These are phyloP conservation scores for Citrus inodora DNA, from an alignment of 345 rosid species.

Conservation along the genomic window DNA sequence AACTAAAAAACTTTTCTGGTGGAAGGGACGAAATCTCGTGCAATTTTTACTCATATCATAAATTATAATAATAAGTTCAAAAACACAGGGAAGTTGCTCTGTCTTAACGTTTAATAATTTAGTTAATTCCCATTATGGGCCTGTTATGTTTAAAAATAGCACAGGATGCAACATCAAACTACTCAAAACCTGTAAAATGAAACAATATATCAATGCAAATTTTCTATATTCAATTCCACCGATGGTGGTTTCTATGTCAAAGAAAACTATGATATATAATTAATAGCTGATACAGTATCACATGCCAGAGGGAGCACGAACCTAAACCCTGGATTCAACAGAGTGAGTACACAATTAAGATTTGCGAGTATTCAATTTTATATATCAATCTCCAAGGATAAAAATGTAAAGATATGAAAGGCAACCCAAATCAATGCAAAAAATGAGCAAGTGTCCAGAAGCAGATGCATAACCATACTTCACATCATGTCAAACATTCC, in stretches of 20 bases:
- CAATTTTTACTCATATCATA: not conserved
- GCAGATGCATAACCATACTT: not conserved
- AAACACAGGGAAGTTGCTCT: not conserved
- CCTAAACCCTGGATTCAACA: not conserved
- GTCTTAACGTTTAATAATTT: not conserved
- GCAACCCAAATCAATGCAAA: too few species aligned
- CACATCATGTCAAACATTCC: not conserved
- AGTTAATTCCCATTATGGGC: not conserved
- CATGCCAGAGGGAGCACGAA: not conserved
- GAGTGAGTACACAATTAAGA: not conserved
- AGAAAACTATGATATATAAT: not conserved
- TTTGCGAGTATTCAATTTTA: not conserved
- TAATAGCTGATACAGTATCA: not conserved
- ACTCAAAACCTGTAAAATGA: not conserved
- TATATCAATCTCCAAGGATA: not conserved
- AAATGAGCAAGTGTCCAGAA: not conserved
- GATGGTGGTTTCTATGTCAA: not conserved
- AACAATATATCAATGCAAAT: not conserved
- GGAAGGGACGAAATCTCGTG: not conserved
- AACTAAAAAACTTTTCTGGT: not conserved
- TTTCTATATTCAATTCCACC: not conserved
- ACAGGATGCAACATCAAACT: not conserved
- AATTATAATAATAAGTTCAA: not conserved
- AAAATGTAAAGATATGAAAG: not conserved
- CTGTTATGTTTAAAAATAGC: not conserved